Evolutionary conservation across 2,329 filamentous ascomycete genomes (phyloP).

Genomic region (Verticillium nubilum): DNA sequence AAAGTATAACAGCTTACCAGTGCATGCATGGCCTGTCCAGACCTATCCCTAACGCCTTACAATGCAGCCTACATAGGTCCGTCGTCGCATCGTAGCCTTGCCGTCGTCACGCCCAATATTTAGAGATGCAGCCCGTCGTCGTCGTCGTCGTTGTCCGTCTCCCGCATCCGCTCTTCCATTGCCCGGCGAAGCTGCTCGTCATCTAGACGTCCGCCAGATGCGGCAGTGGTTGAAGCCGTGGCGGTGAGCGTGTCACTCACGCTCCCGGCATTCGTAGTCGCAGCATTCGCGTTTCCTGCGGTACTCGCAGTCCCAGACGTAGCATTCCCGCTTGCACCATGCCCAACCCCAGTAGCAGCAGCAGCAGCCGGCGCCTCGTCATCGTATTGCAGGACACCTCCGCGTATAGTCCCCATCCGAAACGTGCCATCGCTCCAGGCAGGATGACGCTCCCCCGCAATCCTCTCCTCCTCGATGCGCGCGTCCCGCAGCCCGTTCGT

Average conservation of each 20-base stretch:
- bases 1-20: not conserved
- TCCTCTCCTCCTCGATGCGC: constrained; percentile 7
- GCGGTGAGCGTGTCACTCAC: not conserved
- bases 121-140: constrained; percentile 60
- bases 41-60: not conserved
- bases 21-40: not conserved
- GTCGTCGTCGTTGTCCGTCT: constrained; percentile 35
- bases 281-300: too few species aligned
- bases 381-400: constrained; percentile 44
- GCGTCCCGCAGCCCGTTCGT: constrained; percentile 13
- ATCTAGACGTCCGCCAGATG: constrained; percentile 40
- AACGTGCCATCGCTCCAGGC: constrained; percentile 62
- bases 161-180: constrained; percentile 49
- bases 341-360: not conserved
- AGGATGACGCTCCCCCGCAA: constrained; percentile 19
- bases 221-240: not conserved
- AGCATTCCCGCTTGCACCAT: too few species aligned
- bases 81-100: not conserved
- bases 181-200: constrained; percentile 55
- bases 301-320: too few species aligned
- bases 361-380: not conserved
- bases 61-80: not conserved
- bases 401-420: constrained; percentile 51
- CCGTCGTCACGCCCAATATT: constrained; percentile 9
- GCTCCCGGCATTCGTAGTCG: constrained; percentile 3